Conservation (phyloP, 345 rosid species). For the Kernera saxatilis region DNA sequence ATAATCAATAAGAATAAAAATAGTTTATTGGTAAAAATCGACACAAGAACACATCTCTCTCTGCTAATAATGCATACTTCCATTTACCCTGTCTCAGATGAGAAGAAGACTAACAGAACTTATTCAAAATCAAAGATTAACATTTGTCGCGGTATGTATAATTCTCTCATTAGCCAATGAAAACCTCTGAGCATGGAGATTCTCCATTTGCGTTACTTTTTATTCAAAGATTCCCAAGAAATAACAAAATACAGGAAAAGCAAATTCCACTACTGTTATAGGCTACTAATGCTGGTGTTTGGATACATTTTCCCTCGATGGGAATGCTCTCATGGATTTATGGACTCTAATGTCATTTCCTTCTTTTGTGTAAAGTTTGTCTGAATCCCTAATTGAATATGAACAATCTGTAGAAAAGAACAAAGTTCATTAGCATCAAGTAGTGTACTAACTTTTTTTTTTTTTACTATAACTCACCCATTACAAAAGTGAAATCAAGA, state of each 20-base stretch:
- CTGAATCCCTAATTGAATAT: constrained; percentile 14
- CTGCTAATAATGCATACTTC: neutral
- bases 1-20: neutral
- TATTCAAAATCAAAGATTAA: neutral
- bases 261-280: neutral
- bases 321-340: too few species aligned
- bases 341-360: constrained; percentile 21
- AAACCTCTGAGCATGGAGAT: constrained; percentile 20
- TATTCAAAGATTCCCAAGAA: constrained; percentile 15
- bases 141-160: constrained; percentile 5
- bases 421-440: too few species aligned
- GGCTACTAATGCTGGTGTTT: too few species aligned
- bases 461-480: too few species aligned
- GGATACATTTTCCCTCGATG: too few species aligned
- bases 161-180: constrained; percentile 15
- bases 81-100: neutral
- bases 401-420: too few species aligned
- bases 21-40: neutral
- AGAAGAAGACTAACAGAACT: neutral
- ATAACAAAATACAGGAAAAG: constrained; percentile 3
- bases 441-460: too few species aligned
- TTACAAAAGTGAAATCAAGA: too few species aligned
- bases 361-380: constrained; percentile 26
- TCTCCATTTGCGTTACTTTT: constrained; percentile 13
- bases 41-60: neutral